These are phyloP conservation scores for Suillus variegatus DNA, from an alignment of 768 basidiomycete genomes.

Conservation along the genomic window DNA sequence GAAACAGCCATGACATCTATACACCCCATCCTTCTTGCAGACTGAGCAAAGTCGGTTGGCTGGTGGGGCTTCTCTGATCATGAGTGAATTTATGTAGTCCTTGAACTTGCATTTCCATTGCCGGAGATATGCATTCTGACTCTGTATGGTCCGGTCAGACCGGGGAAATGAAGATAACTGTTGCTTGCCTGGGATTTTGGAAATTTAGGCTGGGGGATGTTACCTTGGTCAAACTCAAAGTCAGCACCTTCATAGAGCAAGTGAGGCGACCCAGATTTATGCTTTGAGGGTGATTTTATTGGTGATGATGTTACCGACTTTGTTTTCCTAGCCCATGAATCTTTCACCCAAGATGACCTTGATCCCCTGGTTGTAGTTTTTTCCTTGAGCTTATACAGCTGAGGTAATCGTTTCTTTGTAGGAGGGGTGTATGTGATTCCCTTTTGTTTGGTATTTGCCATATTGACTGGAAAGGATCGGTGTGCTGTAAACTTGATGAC, in stretches of 20 bases:
- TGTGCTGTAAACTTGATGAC: too few relatives aligned
- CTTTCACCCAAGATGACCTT: neutral
- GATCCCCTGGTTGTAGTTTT: neutral
- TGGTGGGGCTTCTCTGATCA: neutral
- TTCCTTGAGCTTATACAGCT: neutral
- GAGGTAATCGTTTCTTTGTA: neutral
- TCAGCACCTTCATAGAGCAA: neutral
- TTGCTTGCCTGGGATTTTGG: neutral
- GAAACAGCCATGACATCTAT: slow-evolving; percentile 1
- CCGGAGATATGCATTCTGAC: neutral
- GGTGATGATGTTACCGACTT: neutral
- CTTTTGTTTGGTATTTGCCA: neutral
- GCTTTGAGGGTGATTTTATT: neutral
- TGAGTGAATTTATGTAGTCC: slow-evolving; percentile 1
- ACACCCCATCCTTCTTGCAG: neutral
- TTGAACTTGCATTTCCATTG: slow-evolving; percentile 1
- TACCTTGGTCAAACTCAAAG: neutral
- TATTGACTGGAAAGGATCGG: neutral
- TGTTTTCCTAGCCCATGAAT: neutral
- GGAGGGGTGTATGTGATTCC: neutral
- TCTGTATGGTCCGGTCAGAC: neutral
- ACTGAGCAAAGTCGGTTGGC: neutral
- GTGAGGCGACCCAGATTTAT: neutral
- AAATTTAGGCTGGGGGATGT: neutral
- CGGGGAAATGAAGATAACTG: neutral